Conservation (phyloP, 2,329 filamentous ascomycete species). For the Talaromyces sp. region DNA sequence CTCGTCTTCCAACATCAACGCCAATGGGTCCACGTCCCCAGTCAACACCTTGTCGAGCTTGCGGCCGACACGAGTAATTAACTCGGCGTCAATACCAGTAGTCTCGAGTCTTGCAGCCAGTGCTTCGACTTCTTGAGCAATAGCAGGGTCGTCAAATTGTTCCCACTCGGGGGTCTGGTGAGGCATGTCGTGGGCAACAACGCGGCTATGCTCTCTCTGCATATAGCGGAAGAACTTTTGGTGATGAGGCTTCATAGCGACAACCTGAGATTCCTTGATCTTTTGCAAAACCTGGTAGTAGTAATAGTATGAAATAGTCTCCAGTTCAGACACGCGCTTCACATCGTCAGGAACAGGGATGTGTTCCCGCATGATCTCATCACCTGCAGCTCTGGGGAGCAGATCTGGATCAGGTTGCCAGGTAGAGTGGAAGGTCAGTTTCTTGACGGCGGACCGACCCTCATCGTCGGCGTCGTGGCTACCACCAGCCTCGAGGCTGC, state of each 20-base stretch:
- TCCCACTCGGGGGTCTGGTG: neutral
- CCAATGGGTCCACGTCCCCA: conserved; percentile 23
- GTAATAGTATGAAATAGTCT: neutral
- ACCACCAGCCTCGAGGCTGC: neutral
- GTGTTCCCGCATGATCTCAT: neutral
- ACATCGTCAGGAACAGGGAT: neutral
- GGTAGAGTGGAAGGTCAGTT: neutral
- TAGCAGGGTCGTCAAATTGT: neutral
- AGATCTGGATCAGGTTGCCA: neutral
- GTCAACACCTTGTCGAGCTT: conserved; percentile 29
- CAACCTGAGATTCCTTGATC: neutral
- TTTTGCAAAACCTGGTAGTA: neutral
- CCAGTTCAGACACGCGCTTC: neutral
- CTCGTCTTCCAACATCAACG: conserved; percentile 31
- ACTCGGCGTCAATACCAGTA: neutral
- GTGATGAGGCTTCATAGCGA: neutral
- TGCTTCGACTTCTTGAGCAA: neutral
- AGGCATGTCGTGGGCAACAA: neutral
- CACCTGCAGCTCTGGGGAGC: neutral
- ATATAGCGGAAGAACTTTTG: neutral
- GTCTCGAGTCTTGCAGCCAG: neutral
- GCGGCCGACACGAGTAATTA: conserved; percentile 13
- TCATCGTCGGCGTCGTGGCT: neutral
- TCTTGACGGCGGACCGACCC: neutral
- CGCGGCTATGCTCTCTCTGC: neutral